These are phyloP conservation scores for Coemansia sp. DNA, from an alignment of 192 early-diverging fungal genomes.

Conservation along the genomic window DNA sequence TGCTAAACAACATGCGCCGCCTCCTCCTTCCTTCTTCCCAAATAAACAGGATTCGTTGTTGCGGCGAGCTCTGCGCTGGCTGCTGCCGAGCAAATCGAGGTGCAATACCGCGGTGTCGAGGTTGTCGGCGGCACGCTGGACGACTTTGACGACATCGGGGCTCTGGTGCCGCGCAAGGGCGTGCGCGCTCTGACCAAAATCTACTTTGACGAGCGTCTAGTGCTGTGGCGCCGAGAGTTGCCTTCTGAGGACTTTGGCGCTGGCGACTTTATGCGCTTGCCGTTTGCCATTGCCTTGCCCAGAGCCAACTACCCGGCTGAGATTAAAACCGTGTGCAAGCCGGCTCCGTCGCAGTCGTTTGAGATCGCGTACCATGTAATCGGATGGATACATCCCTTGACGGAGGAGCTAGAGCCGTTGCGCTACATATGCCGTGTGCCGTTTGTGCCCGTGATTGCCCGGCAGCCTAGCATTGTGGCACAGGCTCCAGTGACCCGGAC, in stretches of 20 bases:
- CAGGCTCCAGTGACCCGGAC: constrained; percentile 28
- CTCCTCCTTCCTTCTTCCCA: neutral
- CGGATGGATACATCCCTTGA: constrained; percentile 13
- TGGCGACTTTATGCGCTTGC: constrained; percentile 1
- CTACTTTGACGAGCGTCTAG: constrained; percentile 51
- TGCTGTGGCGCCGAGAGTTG: constrained; percentile 24
- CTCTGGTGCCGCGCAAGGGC: constrained; percentile 26
- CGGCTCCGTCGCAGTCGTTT: constrained; percentile 44
- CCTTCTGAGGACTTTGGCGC: neutral
- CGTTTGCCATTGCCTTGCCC: constrained; percentile 37
- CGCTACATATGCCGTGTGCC: constrained; percentile 6
- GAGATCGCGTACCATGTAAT: constrained; percentile 45
- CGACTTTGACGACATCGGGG: constrained; percentile 34
- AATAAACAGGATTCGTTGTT: constrained; percentile 24
- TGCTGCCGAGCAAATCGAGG: constrained; percentile 15
- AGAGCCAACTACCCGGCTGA: constrained; percentile 44
- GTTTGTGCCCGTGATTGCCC: constrained; percentile 19
- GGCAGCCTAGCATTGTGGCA: constrained; percentile 8
- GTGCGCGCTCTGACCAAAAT: constrained; percentile 34
- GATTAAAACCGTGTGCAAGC: constrained; percentile 19
- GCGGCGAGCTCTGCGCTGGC: constrained; percentile 12
- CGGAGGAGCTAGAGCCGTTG: neutral
- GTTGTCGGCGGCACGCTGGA: constrained; percentile 43
- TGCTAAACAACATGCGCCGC: neutral
- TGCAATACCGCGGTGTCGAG: constrained; percentile 46